phyloP scores from a whole-genome alignment of 495 filamentous ascomycete genomes.

The Lepidopterella palustris region DNA sequence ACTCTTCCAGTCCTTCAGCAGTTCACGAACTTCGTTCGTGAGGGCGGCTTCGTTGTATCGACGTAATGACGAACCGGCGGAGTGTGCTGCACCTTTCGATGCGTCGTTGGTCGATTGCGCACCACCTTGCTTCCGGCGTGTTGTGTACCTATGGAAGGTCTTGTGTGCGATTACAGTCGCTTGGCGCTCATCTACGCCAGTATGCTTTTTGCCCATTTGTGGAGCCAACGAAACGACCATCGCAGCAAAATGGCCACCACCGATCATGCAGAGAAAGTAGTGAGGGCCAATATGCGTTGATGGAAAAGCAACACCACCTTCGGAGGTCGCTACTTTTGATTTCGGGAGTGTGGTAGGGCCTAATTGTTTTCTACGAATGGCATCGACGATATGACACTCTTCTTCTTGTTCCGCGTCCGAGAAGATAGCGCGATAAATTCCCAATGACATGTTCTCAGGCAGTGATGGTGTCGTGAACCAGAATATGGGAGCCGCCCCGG shows the following conservation, averaged over 20 bases:
- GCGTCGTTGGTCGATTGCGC: slow-evolving; percentile 88
- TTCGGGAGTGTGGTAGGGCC: slow-evolving; percentile 44
- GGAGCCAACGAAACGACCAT: slow-evolving; percentile 90
- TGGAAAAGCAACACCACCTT: slow-evolving; percentile 46
- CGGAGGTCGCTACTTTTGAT: slow-evolving; percentile 40
- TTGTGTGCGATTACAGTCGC: slow-evolving; percentile 88
- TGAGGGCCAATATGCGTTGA: slow-evolving; percentile 59
- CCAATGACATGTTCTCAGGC: slow-evolving; percentile 71
- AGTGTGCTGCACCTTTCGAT: slow-evolving; percentile 86
- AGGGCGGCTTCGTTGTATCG: slow-evolving; percentile 90
- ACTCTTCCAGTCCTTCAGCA: slow-evolving; percentile 73
- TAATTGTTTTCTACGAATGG: slow-evolving; percentile 68
- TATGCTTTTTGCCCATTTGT: slow-evolving; percentile 60
- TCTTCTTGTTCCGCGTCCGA: slow-evolving; percentile 60
- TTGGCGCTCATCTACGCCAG: slow-evolving; percentile 68
- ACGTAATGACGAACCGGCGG: slow-evolving; percentile 81
- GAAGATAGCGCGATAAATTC: slow-evolving; percentile 81
- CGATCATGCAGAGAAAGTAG: slow-evolving; percentile 96
- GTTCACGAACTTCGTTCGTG: slow-evolving; percentile 69
- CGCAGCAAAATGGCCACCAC: slow-evolving; percentile 92
- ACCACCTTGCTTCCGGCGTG: slow-evolving; percentile 90
- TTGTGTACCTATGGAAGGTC: slow-evolving; percentile 96
- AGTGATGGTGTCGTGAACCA: slow-evolving; percentile 77
- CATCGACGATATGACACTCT: slow-evolving; percentile 55
- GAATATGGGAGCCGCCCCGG: slow-evolving; percentile 67